Conservation (phyloP, 179 eudicot genomes). For the Beta macrorhiza region DNA sequence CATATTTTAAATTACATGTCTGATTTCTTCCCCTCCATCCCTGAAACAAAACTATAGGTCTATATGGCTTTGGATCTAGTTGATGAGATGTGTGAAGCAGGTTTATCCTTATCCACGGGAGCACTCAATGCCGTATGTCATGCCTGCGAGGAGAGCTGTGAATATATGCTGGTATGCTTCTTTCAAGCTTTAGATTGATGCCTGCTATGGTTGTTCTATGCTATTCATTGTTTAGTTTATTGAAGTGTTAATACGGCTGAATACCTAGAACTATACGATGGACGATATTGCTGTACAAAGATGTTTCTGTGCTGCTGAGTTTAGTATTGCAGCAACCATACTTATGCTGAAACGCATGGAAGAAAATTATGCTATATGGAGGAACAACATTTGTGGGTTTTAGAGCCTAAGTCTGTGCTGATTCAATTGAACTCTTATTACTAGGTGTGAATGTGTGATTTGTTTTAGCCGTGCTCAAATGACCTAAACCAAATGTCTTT, state of each 20-base stretch:
- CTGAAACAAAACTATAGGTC: constrained; percentile 40
- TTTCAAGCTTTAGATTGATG: constrained; percentile 12
- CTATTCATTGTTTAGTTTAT: constrained; percentile 6
- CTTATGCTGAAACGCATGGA: constrained; percentile 5
- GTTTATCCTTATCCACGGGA: constrained; percentile 46
- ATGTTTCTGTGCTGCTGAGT: background rate
- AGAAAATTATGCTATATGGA: background rate
- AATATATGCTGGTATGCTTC: constrained; percentile 67
- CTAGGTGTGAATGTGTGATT: background rate
- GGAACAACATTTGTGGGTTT: background rate
- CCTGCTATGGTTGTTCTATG: background rate
- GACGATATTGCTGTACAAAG: background rate
- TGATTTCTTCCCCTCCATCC: constrained; percentile 6
- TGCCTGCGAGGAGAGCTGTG: constrained; percentile 65
- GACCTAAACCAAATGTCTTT: background rate
- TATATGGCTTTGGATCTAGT: constrained; percentile 72
- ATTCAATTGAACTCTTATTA: background rate
- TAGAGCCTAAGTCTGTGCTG: background rate
- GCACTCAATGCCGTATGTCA: constrained; percentile 55
- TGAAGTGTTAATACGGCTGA: background rate
- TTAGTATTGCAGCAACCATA: background rate
- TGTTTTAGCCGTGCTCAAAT: background rate
- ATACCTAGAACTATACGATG: background rate
- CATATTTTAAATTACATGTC: background rate
- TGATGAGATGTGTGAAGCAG: constrained; percentile 63